phyloP scores from a whole-genome alignment of 192 early-diverging fungal genomes.

The Coemansia sp. region DNA sequence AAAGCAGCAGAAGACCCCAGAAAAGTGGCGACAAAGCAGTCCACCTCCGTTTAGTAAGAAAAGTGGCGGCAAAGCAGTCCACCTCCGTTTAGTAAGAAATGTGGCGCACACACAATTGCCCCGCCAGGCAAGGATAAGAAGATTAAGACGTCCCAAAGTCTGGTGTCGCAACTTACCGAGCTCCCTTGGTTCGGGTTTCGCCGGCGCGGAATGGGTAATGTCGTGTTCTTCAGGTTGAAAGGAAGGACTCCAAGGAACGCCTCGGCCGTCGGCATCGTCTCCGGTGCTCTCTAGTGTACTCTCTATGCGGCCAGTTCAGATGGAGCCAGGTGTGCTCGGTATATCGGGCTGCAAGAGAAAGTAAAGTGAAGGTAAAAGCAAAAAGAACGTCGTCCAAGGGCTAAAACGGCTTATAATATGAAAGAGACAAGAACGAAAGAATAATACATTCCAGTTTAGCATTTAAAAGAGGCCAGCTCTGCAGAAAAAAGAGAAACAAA shows the following conservation, averaged over 20 bases:
- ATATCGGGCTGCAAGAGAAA: background rate
- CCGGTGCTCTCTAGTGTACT: background rate
- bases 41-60: too few relatives aligned
- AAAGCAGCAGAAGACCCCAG: background rate
- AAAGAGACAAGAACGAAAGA: background rate
- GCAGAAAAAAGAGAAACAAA: slow-evolving; percentile 4
- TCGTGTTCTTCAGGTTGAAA: slow-evolving; percentile 45
- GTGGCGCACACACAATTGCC: background rate
- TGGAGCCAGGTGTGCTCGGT: background rate
- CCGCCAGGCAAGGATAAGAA: background rate
- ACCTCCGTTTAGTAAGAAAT: background rate
- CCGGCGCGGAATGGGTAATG: slow-evolving; percentile 45
- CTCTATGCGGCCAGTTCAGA: background rate
- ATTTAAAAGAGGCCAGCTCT: slow-evolving; percentile 2
- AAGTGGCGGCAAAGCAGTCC: too few relatives aligned
- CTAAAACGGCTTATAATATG: background rate
- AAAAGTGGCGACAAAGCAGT: too few relatives aligned
- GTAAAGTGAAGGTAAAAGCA: background rate
- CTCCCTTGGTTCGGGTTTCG: slow-evolving; percentile 44
- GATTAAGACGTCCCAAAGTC: background rate
- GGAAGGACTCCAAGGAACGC: slow-evolving; percentile 52
- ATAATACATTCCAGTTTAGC: slow-evolving; percentile 6
- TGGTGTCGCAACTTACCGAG: slow-evolving; percentile 30
- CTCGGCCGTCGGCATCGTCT: slow-evolving; percentile 47
- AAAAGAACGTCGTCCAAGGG: background rate